Evolutionary conservation across 306 rosid genomes (phyloP), one percentile per base, ranked within the genome.

Genomic region (Cyamopsis tetragonoloba): DNA sequence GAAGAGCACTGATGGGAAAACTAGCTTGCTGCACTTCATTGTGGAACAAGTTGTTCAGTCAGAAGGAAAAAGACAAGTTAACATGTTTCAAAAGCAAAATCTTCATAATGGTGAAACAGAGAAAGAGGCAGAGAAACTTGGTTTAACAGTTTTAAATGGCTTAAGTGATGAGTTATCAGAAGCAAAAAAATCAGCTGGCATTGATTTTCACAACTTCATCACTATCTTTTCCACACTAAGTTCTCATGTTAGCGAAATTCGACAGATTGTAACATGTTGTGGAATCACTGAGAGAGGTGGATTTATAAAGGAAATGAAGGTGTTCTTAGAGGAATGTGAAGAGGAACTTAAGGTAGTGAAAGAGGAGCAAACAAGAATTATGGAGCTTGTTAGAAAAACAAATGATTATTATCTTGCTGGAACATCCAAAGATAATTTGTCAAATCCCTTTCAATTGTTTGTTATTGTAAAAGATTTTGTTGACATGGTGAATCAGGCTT

Each of bases 21-120:
- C 88, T 20, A 86, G 80, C 73, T 73, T 88, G 26, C 95, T 93
- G 54, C 91, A 83, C 76, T 90, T 84, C 38, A 83, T 93, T 14
- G 96, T 90, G 10, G 91, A 88, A 66, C 90, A 93, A 88, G 90
- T 90, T 0, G 87, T 77, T 27, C 83, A 77, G n/a, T 89, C 95
- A 10, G 96, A 88, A 75, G 95, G 97, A 0, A 75, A 43, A 68
- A 69, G 76, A 8, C 60, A 63, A 37, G 46, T 71, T 78, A n/a
- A n/a, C n/a, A 73, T 58, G 5, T 31, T 73, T 76, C 71, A 56
- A n/a, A 78, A 69, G 44, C 31, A 59, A 32, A 66, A 56, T 48
- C 19, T 55, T 39, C 50, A 17, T 24, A 71, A 42, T 18, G 22
- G 55, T 38, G 51, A 47, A 41, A 38, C 55, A 68, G 86, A 79